Evolutionary conservation across 1,284 basidiomycete genomes (phyloP), one percentile per base, ranked within the genome.

Genomic region (Sporisorium iseilematis-ciliati): DNA sequence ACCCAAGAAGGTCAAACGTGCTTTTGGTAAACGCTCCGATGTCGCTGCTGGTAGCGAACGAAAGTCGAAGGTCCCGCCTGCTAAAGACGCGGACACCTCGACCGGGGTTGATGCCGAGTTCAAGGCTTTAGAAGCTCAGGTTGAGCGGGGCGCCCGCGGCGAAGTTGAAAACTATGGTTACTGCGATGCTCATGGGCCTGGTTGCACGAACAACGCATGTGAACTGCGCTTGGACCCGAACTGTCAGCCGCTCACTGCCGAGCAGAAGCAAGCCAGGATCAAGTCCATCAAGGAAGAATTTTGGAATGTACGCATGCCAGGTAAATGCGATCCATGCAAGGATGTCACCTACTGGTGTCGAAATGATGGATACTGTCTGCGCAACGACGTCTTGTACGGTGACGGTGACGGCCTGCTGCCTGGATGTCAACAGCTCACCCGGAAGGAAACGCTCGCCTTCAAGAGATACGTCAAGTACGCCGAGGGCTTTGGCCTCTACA

Each of bases 1-100:
- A 18, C 6, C 4, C 26, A 31, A 48, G 18, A 29, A 1, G 26
- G 26, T 29, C 10, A 16, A 26, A 29, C 46, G 26, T 29, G 23
- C 46, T 18, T n/a, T 48, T 20, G 46, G 26, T 18, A 48, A 48
- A 48, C 46, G 46, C 26, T 29, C 46, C 35, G 33, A 33, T 29
- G 6, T 48, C 11, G 3, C 46, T 31, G 16, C 14, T 48, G 46
- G 11, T 16, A 7, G 16, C 23, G n/a, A 18, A n/a, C 21, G 21
- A 16, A 7, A 33, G 33, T 33, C 33, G 33, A 33, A 33, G 11
- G 16, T 18, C 45, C 29, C 16, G 23, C 25, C 45, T 46, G 33
- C 33, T 33, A 6, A 33, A 2, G 10, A 11, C 12, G 33, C 33
- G 7, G 33, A 33, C 12, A 33, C 7, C 33, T 33, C 33, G 33